Conservation (phyloP, 164 flowering plant species). For the Piper longum region DNA sequence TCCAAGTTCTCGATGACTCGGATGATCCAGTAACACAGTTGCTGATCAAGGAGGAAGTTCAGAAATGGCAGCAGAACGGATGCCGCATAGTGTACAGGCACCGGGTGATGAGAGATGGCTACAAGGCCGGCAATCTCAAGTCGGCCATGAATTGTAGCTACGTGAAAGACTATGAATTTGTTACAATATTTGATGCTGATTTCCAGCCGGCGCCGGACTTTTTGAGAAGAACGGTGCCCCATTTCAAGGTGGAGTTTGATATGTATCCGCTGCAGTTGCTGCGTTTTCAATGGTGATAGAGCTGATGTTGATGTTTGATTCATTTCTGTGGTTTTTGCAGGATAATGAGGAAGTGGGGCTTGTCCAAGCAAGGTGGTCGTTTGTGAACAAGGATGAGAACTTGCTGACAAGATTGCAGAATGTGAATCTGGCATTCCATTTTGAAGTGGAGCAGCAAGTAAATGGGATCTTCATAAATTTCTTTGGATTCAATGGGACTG, state of each 20-base stretch:
- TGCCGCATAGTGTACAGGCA: constrained; percentile 75
- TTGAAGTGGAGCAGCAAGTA: constrained; percentile 98
- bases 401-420: constrained; percentile 80
- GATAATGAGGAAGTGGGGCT: constrained; percentile 76
- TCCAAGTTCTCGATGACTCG: constrained; percentile 89
- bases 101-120: constrained; percentile 74
- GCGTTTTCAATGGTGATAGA: not conserved
- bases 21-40: constrained; percentile 68
- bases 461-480: constrained; percentile 84
- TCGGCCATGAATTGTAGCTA: constrained; percentile 93
- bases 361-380: constrained; percentile 99
- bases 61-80: constrained; percentile 78
- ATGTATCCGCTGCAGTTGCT: not conserved
- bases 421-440: constrained; percentile 75
- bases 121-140: constrained; percentile 96
- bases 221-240: constrained; percentile 62
- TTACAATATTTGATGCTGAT: constrained; percentile 92
- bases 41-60: constrained; percentile 82
- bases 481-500: constrained; percentile 98
- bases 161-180: constrained; percentile 88
- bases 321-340: constrained; percentile 17
- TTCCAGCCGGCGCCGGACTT: constrained; percentile 89
- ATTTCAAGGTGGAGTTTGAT: constrained; percentile 48
- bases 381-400: constrained; percentile 95
- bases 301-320: not conserved